Conservation (phyloP, 371 early-diverging fungal genomes). For the Basidiobolus meristosporus region DNA sequence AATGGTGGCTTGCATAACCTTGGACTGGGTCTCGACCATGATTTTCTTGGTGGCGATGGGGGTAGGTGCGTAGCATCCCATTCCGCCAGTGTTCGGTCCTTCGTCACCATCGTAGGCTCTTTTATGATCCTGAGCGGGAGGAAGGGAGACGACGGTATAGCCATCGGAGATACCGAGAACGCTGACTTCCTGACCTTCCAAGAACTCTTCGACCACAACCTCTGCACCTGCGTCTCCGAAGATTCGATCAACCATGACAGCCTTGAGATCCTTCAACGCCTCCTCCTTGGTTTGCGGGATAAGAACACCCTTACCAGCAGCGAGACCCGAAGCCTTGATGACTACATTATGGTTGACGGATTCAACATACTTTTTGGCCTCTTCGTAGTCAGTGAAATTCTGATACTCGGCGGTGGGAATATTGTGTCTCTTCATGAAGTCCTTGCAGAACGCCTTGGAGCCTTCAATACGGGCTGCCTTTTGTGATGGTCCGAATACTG, state of each 20-base stretch:
- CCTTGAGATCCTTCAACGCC: conserved; percentile 61
- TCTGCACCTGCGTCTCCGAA: conserved; percentile 84
- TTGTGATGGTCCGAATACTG: conserved; percentile 83
- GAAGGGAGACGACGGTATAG: conserved; percentile 72
- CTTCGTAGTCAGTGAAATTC: conserved; percentile 71
- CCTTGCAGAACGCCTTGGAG: conserved; percentile 93
- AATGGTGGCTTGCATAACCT: conserved; percentile 75
- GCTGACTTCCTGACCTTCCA: conserved; percentile 83
- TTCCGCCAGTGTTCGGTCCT: conserved; percentile 96
- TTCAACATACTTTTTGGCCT: conserved; percentile 54
- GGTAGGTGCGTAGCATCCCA: conserved; percentile 95
- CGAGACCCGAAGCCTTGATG: conserved; percentile 86
- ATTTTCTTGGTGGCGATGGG: conserved; percentile 70
- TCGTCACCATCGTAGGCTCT: conserved; percentile 79
- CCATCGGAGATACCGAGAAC: conserved; percentile 90
- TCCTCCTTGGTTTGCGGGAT: conserved; percentile 75
- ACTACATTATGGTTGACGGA: conserved; percentile 45
- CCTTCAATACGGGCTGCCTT: conserved; percentile 89
- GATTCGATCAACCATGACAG: conserved; percentile 73
- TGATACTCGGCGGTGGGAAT: conserved; percentile 91
- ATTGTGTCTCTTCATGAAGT: conserved; percentile 88
- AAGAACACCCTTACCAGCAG: conserved; percentile 94
- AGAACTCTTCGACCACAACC: conserved; percentile 87
- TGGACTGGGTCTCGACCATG: conserved; percentile 45
- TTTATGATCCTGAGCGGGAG: conserved; percentile 95